These are phyloP conservation scores for Hura crepitans DNA, from an alignment of 441 rosid genomes.

Conservation along the genomic window DNA sequence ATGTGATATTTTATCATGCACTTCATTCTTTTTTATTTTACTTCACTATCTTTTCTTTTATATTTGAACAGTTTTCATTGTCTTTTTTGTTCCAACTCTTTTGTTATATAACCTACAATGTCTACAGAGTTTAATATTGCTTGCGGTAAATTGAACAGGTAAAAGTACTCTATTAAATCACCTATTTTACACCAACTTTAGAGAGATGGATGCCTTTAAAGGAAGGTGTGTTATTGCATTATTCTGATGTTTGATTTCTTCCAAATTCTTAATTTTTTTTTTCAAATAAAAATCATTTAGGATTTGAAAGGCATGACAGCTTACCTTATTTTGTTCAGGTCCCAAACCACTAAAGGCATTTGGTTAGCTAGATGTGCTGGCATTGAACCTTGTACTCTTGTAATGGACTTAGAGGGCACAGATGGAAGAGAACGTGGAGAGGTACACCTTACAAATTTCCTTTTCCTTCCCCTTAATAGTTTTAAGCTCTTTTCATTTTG, in stretches of 20 bases:
- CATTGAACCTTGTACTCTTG: slow-evolving; percentile 91
- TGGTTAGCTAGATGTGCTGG: slow-evolving; percentile 92
- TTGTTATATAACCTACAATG: background rate
- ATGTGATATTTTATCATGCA: background rate
- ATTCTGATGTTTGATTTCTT: background rate
- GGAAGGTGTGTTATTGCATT: slow-evolving; percentile 62
- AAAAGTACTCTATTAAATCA: slow-evolving; percentile 92
- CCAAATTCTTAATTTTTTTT: background rate
- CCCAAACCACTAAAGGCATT: slow-evolving; percentile 97
- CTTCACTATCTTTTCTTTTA: background rate
- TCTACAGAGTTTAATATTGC: slow-evolving; percentile 20
- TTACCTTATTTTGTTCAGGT: slow-evolving; percentile 45
- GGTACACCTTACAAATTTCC: slow-evolving; percentile 37
- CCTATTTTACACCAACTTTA: slow-evolving; percentile 85
- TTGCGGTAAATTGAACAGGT: slow-evolving; percentile 54
- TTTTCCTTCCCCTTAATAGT: background rate
- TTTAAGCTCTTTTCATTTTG: background rate
- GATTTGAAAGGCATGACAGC: slow-evolving; percentile 15
- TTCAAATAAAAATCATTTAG: background rate
- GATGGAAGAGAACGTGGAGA: slow-evolving; percentile 99
- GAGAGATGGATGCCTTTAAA: slow-evolving; percentile 98
- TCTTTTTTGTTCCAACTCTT: slow-evolving; percentile 2
- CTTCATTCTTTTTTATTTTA: background rate
- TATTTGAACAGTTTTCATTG: background rate
- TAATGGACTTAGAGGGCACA: slow-evolving; percentile 99